Base-by-base conservation (phyloP, 2,329 filamentous ascomycete genomes). In the Ophiobolus disseminans region DNA sequence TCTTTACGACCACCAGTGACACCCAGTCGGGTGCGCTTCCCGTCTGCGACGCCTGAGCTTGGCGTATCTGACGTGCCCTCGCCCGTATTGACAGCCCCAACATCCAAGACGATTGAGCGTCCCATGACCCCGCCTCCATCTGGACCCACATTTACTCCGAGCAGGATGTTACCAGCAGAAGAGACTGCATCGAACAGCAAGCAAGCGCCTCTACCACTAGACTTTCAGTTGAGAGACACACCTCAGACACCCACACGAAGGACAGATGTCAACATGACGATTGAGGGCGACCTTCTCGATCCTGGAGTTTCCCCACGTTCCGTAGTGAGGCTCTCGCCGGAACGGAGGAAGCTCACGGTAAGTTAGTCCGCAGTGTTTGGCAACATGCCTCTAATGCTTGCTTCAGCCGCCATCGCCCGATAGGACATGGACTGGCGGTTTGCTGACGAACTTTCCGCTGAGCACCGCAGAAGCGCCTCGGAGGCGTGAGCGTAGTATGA, bases 271-370 rank as follows among this genome's bases (percentile, higher is more conserved):
- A 58, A 60, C 21, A 42, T 38, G 11, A 52, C 55, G 13, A 57
- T 57, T 21, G 53, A 56, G 35, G 48, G 46, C n/a, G 58, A 60
- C 39, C 50, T 56, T 11, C 48, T 60, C 16, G 52, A 60, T 30
- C 56, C 61, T 25, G 59, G 62, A 5, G 53, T 65, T 8, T 65
- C 63, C 30, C 60, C 62, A 7, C 38, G 53, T 14, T 64, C 61
- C 11, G 55, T 55, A n/a, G 42, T 45, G 23, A 42, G 46, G 36
- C 52, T 61, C 13, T 62, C 61, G 14, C 59, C 60, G 25, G 57
- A 65, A 40, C 41, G 58, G 25, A 54, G 56, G 36, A 65, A 63
- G 37, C 56, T 58, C 14, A 63, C 60, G 48, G 65, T 68, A 63
- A 55, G 64, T 49, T 40, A 28, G 16, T 41, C 40, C 23, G 17